Conservation (phyloP, 129 eudicot species). For the Tanacetum coccineum region DNA sequence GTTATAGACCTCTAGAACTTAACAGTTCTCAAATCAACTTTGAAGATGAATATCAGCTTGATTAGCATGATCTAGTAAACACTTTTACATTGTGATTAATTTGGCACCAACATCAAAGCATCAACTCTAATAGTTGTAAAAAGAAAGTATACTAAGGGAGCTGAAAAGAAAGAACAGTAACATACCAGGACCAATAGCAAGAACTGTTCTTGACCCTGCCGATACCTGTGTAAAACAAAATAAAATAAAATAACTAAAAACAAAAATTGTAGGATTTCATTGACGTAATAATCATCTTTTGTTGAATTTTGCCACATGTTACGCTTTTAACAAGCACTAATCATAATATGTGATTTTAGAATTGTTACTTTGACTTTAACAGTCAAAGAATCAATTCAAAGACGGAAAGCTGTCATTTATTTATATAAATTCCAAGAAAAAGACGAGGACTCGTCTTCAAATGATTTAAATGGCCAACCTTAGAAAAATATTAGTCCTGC, state of each 20-base stretch:
- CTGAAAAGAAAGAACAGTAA: slow-evolving; percentile 12
- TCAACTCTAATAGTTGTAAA: not conserved
- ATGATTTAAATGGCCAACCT: not conserved
- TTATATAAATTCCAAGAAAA: not conserved
- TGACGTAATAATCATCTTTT: not conserved
- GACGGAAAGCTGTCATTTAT: not conserved
- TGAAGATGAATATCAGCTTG: not conserved
- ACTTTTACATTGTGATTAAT: not conserved
- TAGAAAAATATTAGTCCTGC: not conserved
- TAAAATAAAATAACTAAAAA: not conserved
- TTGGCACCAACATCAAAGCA: not conserved
- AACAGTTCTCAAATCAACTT: not conserved
- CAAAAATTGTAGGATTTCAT: not conserved
- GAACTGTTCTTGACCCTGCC: slow-evolving; percentile 85
- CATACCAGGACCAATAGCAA: slow-evolving; percentile 94
- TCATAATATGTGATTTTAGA: not conserved
- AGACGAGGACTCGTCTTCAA: not conserved
- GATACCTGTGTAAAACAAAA: slow-evolving; percentile 50
- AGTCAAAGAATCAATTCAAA: slow-evolving; percentile 6
- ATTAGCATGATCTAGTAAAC: not conserved
- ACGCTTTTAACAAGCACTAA: not conserved
- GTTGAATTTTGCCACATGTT: not conserved
- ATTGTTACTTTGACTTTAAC: not conserved
- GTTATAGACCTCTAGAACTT: not conserved
- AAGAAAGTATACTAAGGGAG: not conserved